Percentiles rank a stretch among this genome's conserved stretches.
phyloP scores from a whole-genome alignment of 192 early-diverging fungal genomes.

The Coemansia reversa region DNA sequence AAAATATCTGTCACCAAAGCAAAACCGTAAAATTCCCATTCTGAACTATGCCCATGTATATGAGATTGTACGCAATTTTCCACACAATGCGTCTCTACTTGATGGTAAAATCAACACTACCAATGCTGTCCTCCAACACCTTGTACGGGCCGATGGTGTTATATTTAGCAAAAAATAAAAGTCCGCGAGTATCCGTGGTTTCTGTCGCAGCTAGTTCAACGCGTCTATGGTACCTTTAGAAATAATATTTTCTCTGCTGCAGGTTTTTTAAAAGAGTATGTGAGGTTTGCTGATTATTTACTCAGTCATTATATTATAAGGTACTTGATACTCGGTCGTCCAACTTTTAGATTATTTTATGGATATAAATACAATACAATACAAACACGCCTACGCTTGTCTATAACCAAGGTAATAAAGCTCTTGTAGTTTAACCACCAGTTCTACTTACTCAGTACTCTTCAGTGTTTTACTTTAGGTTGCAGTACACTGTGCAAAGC shows the following conservation, averaged over 20 bases:
- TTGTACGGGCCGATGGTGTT: conserved; percentile 59
- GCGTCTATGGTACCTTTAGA: conserved; percentile 23
- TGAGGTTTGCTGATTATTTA: conserved; percentile 29
- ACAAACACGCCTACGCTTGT: conserved; percentile 16
- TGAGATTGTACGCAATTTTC: conserved; percentile 56
- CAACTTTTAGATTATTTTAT: conserved; percentile 33
- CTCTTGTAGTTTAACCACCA: neutral
- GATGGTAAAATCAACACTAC: conserved; percentile 67
- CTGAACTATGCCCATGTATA: conserved; percentile 64
- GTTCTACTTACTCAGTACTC: neutral
- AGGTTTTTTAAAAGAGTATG: conserved; percentile 27
- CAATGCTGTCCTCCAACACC: conserved; percentile 48
- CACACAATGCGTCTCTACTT: conserved; percentile 56
- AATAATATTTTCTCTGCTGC: conserved; percentile 1
- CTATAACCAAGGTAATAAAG: neutral
- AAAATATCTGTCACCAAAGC: conserved; percentile 61
- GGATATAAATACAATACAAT: conserved; percentile 34
- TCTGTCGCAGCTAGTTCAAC: conserved; percentile 57
- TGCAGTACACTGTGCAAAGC: conserved; percentile 12
- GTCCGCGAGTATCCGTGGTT: conserved; percentile 69
- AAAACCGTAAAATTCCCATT: conserved; percentile 67
- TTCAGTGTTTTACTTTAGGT: conserved; percentile 30
- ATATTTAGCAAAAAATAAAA: conserved; percentile 75
- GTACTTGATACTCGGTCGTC: conserved; percentile 41
- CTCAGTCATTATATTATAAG: conserved; percentile 18